These are phyloP conservation scores for Trichoderma sp. DNA, from an alignment of 2,329 filamentous ascomycete genomes.

Conservation along the genomic window DNA sequence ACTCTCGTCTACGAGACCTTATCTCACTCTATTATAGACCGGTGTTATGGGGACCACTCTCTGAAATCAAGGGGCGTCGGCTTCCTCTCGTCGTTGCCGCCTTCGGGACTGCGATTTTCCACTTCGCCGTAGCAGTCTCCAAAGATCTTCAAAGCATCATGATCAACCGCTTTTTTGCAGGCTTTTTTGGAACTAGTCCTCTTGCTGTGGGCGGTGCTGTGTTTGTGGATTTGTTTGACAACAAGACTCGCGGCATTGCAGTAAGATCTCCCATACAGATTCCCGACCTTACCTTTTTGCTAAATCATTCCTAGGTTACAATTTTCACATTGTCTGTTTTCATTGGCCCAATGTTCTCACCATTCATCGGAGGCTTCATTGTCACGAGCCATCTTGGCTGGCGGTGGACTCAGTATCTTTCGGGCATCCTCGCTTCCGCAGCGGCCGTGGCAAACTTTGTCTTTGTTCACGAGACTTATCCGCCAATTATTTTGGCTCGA, in stretches of 20 bases:
- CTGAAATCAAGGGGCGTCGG: neutral
- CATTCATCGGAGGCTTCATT: neutral
- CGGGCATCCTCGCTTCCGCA: neutral
- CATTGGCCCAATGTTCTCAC: neutral
- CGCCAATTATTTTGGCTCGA: neutral
- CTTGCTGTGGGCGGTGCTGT: neutral
- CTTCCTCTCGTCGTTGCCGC: neutral
- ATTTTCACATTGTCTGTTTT: neutral
- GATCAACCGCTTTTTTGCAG: neutral
- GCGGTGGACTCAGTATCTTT: neutral
- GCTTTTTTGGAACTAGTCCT: neutral
- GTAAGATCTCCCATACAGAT: neutral
- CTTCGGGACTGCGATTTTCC: neutral
- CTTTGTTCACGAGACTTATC: neutral
- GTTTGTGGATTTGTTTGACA: neutral
- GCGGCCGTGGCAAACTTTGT: neutral
- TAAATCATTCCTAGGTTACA: neutral
- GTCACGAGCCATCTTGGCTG: neutral
- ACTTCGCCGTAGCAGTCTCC: neutral
- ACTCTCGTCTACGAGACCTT: neutral
- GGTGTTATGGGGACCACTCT: neutral
- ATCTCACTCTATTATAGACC: neutral
- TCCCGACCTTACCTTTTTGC: neutral
- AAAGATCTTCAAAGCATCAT: neutral
- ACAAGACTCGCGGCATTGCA: neutral